Evolutionary conservation across 257 asterid genomes (phyloP), one percentile per base, ranked within the genome.

Genomic region (Petunia axillaris): DNA sequence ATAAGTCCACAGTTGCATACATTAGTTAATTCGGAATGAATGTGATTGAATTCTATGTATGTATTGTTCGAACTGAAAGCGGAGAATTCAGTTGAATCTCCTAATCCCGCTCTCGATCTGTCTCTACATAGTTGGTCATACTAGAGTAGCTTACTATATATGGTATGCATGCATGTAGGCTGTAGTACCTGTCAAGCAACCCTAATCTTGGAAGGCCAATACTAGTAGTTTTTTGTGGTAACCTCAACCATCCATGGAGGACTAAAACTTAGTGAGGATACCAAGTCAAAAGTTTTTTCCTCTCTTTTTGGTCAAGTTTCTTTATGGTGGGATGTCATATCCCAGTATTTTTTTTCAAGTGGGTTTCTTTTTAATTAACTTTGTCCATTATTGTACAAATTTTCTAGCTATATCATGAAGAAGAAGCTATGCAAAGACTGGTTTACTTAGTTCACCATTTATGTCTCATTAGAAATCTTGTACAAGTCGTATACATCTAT

Each of bases 1-100:
- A 80, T 83, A 54, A 53, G 36, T 75, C 35, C 81, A 14, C 59
- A 59, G 25, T 16, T 39, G 25, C 67, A 58, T 2, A 48, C 1
- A 2, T 71, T 10, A 40, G 4, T 71, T 10, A 40, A 73, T 73
- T 46, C 40, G 48, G 11, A 48, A 46, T 71, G 43, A 3, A 16
- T 25, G 8, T 10, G 60, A 68, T 15, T n/a, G 25, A 46, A 4
- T 0, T 68, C 15, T 35, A 2, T 48, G 43, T 50, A 0, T 50
- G 48, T 50, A 36, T 71, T 0, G 0, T 35, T 48, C 44, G 39
- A 10, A 44, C 11, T 16, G 1, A 2, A 71, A 48, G 16, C 10
- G 6, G 3, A 8, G 2, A 8, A 37, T 50, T 50, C 78, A 36
- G 46, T 50, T 50, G 36, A 50, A 73, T 35, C 13, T 48, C 6